Evolutionary conservation across 163 green algal genomes (phyloP), one percentile per base, ranked within the genome.

Genomic region (Scenedesmus sp.): DNA sequence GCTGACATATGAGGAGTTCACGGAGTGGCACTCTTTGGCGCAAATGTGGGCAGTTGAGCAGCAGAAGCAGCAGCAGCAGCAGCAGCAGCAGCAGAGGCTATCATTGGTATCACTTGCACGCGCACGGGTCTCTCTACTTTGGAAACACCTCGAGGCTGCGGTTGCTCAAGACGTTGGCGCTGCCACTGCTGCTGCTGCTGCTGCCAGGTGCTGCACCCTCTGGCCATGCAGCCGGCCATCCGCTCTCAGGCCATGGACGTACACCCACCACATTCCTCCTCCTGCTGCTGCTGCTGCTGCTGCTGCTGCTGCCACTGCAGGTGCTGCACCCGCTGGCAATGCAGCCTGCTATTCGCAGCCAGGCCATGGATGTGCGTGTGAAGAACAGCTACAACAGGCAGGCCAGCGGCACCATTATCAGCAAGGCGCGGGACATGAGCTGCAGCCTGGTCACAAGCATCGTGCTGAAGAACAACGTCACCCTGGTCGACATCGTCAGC

Each of bases 351-450:
- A 94, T 97, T 90, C 94, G 97, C 59, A 91, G 60, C 12, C 94
- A 96, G 84, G 93, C 91, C 23, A 95, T 99, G 87, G 94, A 92
- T 60, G 98, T 99, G 54, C 95, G 98, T 15, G 98, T 99, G 13
- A 99, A 99, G 95, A 99, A 99, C 95, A 98, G 96, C 54, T 99
- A 99, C 96, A 99, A 99, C 94, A 93, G 96, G 89, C 94, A 64
- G 64, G 92, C 98, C 1, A 93, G 94, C 0, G 98, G 98, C 26
- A 99, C 98, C 10, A 92, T 99, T 16, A 99, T 99, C 93, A 95
- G 92, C 3, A 86, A 93, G 0, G 13, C 93, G 16, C 96, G 98
- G 3, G 96, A 99, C 92, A 97, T 99, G 95, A 91, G 54, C 59
- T 91, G 97, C 60, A 95, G 91, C 20, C 90, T 99, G 55, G 96